Evolutionary conservation across 495 filamentous ascomycete genomes (phyloP).

Genomic region (Margaritispora aquatica): DNA sequence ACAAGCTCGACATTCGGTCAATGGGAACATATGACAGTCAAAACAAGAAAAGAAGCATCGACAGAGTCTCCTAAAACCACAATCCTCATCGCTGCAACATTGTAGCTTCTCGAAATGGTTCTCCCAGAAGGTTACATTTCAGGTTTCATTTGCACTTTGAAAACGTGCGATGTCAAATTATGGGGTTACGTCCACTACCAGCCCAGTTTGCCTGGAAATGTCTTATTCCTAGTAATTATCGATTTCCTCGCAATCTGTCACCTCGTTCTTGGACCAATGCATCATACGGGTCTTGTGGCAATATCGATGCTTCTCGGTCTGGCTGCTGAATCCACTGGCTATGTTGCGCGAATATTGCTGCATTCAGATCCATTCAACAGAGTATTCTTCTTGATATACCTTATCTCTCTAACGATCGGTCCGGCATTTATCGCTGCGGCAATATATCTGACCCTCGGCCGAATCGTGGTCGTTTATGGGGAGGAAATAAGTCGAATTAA

Average conservation of each 20-base stretch:
- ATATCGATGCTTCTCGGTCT: conserved; percentile 7
- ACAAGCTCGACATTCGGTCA: too few relatives aligned
- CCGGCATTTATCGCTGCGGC: conserved; percentile 57
- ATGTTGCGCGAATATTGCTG: conserved; percentile 31
- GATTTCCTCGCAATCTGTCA: neutral
- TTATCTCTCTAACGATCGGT: conserved; percentile 46
- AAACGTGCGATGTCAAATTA: neutral
- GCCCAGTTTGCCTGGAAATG: conserved; percentile 6
- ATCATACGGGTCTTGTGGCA: neutral
- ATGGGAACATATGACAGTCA: too few relatives aligned
- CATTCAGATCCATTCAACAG: conserved; percentile 33
- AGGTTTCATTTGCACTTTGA: conserved; percentile 4
- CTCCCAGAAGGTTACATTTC: neutral
- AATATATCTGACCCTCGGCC: conserved; percentile 55
- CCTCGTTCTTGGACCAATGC: neutral
- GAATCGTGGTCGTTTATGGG: conserved; percentile 51
- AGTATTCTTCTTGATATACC: conserved; percentile 25
- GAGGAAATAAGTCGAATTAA: conserved; percentile 51
- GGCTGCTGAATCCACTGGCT: conserved; percentile 29
- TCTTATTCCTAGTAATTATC: conserved; percentile 9
- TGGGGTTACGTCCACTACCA: conserved; percentile 10
- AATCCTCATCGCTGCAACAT: too few relatives aligned
- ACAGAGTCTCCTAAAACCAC: too few relatives aligned
- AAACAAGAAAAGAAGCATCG: too few relatives aligned
- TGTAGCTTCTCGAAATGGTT: neutral